These are phyloP conservation scores for Populus hybrid DNA, from an alignment of 441 rosid species.

Conservation along the genomic window DNA sequence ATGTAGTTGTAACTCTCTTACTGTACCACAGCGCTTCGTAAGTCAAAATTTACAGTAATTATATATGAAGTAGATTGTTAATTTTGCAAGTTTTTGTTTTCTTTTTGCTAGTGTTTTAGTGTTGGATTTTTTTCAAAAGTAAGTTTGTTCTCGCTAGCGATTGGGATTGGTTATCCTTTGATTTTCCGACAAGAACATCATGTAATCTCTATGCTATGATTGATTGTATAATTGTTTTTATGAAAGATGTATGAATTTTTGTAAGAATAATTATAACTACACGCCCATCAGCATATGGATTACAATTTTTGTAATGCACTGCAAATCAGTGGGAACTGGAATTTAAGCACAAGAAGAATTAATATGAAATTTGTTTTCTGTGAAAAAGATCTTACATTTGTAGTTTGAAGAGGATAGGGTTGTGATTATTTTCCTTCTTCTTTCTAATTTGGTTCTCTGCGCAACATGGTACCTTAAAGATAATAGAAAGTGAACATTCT, in stretches of 20 bases:
- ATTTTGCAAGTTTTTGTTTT: conserved; percentile 2
- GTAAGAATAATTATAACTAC: conserved; percentile 4
- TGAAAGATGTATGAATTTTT: conserved; percentile 17
- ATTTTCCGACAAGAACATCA: conserved; percentile 17
- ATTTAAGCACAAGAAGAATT: background rate
- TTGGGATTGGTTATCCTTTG: conserved; percentile 19
- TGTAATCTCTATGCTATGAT: conserved; percentile 31
- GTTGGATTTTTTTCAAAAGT: conserved; percentile 19
- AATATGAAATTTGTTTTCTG: background rate
- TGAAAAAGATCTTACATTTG: background rate
- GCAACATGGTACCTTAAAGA: background rate
- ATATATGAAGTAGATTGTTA: conserved; percentile 22
- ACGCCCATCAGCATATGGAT: background rate
- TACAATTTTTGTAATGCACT: conserved; percentile 3
- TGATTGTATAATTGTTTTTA: conserved; percentile 22
- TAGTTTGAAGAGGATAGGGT: background rate
- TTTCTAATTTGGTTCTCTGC: background rate
- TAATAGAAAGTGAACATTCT: background rate
- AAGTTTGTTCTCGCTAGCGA: conserved; percentile 5
- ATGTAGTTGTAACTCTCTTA: conserved; percentile 26
- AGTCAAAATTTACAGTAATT: conserved; percentile 30
- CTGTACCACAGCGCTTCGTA: conserved; percentile 18
- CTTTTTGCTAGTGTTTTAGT: conserved; percentile 12
- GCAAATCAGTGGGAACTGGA: background rate
- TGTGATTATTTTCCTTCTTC: background rate